Base-by-base conservation (phyloP, 2,329 filamentous ascomycete species). In the Achaetomium macrosporum region DNA sequence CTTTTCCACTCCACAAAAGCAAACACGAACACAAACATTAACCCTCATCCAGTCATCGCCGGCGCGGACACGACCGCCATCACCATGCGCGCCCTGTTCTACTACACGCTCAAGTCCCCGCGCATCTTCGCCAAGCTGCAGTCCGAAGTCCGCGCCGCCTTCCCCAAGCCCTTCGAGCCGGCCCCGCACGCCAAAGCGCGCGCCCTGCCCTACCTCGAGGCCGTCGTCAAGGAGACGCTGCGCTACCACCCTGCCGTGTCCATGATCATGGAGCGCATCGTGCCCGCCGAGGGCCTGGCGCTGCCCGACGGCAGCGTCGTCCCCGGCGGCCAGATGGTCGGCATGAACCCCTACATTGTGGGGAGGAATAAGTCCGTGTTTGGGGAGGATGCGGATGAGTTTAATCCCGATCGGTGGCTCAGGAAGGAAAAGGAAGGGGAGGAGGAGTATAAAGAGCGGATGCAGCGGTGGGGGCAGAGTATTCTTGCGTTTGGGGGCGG, bases 1-100 rank as follows among this genome's bases (percentile, higher is more conserved):
- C 13, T 15, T n/a, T 5, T 13, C 29, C 19, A 12, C 3, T 10
- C 36, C 29, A 31, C 15, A 17, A 15, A 17, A 7, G 11, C 8
- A 25, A 25, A n/a, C 25, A 33, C 35, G n/a, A 20, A 35, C 29
- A 20, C 7, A 31, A 37, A 16, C 16, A 25, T 11, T 9, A 33
- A 3, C n/a, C 19, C n/a, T 15, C 11, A 35, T 15, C 16, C 35
- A 57, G 47, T 66, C 16, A 51, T 60, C 42, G 65, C 62, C n/a
- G 83, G 84, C 8, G 81, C 76, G 2, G 84, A 88, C 65, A 87
- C 83, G 2, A 87, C 84, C 0, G 82, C 80, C 19, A 85, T 87
- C 61, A 77, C 73, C 25, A 69, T 86, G 0, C 76, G 75, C 10
- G 74, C 78, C 1, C 72, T 85, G 2, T 81, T 87, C 63, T 86